phyloP scores from a whole-genome alignment of 805 yeast genomes.

The Lipomyces kockii region DNA sequence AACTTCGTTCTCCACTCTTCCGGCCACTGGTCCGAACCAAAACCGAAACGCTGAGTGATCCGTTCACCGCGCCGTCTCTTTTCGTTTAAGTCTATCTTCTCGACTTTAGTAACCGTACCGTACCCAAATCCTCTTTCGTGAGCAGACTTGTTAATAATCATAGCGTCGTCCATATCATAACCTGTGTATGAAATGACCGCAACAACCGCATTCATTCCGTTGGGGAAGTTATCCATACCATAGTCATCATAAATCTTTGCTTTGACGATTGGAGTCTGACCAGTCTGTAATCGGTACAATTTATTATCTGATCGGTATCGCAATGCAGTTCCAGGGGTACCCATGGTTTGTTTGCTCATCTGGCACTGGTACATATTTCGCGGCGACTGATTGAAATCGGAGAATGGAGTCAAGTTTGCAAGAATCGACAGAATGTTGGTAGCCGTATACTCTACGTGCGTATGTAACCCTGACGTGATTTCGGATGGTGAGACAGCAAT shows the following conservation, averaged over 20 bases:
- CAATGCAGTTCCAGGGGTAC: constrained; percentile 97
- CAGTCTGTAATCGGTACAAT: constrained; percentile 87
- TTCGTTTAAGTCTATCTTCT: constrained; percentile 79
- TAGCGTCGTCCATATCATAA: constrained; percentile 99
- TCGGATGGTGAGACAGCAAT: constrained; percentile 94
- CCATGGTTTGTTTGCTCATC: constrained; percentile 99
- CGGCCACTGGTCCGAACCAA: constrained; percentile 93
- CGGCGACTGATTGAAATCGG: constrained; percentile 98
- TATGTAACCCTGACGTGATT: constrained; percentile 76
- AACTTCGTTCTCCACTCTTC: constrained; percentile 84
- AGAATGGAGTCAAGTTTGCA: constrained; percentile 96
- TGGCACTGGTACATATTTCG: constrained; percentile 99
- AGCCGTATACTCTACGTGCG: constrained; percentile 94
- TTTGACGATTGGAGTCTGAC: constrained; percentile 96
- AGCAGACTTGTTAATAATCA: constrained; percentile 96
- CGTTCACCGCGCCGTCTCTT: constrained; percentile 92
- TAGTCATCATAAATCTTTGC: constrained; percentile 92
- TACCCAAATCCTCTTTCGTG: constrained; percentile 98
- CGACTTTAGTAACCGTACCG: constrained; percentile 95
- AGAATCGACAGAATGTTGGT: constrained; percentile 91
- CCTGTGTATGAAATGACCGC: constrained; percentile 99
- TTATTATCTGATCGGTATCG: constrained; percentile 93
- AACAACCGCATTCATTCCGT: constrained; percentile 97
- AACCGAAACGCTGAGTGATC: constrained; percentile 89
- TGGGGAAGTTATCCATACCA: constrained; percentile 98